Percentiles rank a stretch among this genome's conserved stretches.
These are phyloP conservation scores for Exophiala phaeomuriformis DNA, from an alignment of 2,329 filamentous ascomycete species.

Conservation along the genomic window DNA sequence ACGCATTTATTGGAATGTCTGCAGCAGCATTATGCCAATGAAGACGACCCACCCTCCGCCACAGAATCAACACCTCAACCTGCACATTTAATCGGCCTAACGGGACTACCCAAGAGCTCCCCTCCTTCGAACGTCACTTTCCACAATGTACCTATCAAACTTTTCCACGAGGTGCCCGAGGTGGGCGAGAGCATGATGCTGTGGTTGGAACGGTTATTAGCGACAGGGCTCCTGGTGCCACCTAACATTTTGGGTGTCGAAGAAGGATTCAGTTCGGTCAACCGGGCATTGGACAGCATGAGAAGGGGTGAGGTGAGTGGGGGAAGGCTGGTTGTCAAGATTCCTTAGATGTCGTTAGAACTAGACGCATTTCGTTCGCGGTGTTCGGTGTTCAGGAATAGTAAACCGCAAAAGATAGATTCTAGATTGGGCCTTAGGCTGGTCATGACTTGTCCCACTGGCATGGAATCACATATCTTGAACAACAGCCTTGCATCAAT, in stretches of 20 bases:
- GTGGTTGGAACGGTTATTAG: conserved; percentile 64
- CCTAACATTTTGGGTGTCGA: conserved; percentile 56
- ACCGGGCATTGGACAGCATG: conserved; percentile 59
- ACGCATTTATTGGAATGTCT: conserved; percentile 51
- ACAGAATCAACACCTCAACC: not conserved
- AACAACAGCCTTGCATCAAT: not conserved
- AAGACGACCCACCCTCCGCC: not conserved
- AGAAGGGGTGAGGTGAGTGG: conserved; percentile 60
- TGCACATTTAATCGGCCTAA: conserved; percentile 60
- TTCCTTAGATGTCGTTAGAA: not conserved
- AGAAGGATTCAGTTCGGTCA: conserved; percentile 59
- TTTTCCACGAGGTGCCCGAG: conserved; percentile 61
- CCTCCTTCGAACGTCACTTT: conserved; percentile 34
- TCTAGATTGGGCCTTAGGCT: not conserved
- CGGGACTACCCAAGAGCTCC: conserved; percentile 56
- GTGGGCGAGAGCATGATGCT: conserved; percentile 56
- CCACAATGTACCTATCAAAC: conserved; percentile 66
- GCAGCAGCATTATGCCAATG: not conserved
- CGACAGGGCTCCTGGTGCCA: conserved; percentile 49
- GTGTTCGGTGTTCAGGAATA: not conserved
- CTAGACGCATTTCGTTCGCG: not conserved
- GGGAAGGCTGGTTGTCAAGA: conserved; percentile 57
- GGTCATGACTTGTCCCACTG: no score
- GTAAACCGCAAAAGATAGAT: not conserved
- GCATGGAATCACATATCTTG: no score